Evolutionary conservation across 2,329 filamentous ascomycete species (phyloP).

Genomic region (Aureobasidium sp.): DNA sequence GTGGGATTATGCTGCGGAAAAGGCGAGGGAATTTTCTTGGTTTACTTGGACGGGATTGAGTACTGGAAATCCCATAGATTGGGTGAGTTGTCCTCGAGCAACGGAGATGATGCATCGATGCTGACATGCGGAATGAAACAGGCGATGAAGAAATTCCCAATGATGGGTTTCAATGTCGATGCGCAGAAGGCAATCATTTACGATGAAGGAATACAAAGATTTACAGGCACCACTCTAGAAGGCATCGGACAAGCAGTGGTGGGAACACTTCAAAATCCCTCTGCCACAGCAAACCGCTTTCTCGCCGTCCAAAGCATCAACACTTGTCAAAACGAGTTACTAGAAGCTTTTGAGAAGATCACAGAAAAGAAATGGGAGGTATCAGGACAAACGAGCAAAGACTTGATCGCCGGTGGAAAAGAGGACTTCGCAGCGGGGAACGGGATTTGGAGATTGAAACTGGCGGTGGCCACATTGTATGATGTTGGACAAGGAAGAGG

Average conservation of each 20-base stretch:
- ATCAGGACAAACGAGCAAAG: background rate
- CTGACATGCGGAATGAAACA: background rate
- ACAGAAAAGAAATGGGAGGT: slow-evolving; percentile 17
- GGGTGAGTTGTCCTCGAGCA: slow-evolving; percentile 10
- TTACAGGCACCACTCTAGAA: slow-evolving; percentile 44
- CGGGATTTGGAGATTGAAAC: slow-evolving; percentile 15
- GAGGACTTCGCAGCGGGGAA: background rate
- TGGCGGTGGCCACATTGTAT: slow-evolving; percentile 18
- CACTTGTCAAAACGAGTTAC: slow-evolving; percentile 49
- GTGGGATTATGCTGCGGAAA: slow-evolving; percentile 25
- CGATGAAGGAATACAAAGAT: slow-evolving; percentile 47
- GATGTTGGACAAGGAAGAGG: slow-evolving; percentile 16
- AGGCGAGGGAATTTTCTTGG: slow-evolving; percentile 12
- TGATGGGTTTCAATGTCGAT: slow-evolving; percentile 52
- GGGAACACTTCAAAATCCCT: slow-evolving; percentile 41
- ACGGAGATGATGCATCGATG: too few species aligned
- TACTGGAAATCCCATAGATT: slow-evolving; percentile 20
- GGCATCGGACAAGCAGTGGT: slow-evolving; percentile 46
- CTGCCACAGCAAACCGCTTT: slow-evolving; percentile 51
- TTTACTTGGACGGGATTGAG: slow-evolving; percentile 20
- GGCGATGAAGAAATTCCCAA: slow-evolving; percentile 52
- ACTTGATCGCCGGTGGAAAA: slow-evolving; percentile 13
- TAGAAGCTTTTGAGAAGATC: slow-evolving; percentile 29
- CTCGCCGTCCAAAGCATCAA: slow-evolving; percentile 48
- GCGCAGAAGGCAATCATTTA: slow-evolving; percentile 45